Conservation (phyloP, 2,329 filamentous ascomycete genomes). For the Fusarium concolor region DNA sequence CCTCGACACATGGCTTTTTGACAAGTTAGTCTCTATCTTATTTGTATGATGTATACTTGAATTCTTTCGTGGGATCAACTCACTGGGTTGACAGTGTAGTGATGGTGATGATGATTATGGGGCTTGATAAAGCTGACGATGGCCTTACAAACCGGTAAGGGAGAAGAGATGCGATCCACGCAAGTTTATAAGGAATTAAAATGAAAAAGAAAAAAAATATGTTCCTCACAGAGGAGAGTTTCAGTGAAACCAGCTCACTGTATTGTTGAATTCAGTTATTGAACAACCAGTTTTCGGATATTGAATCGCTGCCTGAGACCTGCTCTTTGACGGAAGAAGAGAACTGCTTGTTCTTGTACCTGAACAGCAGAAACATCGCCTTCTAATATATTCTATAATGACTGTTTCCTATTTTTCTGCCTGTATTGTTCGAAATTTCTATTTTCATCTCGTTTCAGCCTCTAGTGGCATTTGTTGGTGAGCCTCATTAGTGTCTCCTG, state of each 20-base stretch:
- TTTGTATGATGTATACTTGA: too few relatives aligned
- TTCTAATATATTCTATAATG: neutral
- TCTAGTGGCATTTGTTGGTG: slow-evolving; percentile 11
- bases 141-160: slow-evolving; percentile 6
- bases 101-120: neutral
- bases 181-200: slow-evolving; percentile 4
- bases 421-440: slow-evolving; percentile 3
- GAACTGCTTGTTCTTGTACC: neutral
- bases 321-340: slow-evolving; percentile 8
- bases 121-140: neutral
- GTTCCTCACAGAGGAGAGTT: neutral
- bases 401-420: neutral
- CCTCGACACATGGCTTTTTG: slow-evolving; percentile 31
- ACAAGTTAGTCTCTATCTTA: neutral
- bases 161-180: slow-evolving; percentile 1
- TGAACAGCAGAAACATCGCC: neutral
- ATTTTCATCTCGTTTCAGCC: slow-evolving; percentile 30
- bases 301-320: slow-evolving; percentile 8
- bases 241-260: neutral
- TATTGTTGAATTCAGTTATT: neutral
- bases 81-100: neutral
- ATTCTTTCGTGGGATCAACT: neutral
- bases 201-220: neutral
- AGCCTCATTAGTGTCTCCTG: neutral
- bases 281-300: slow-evolving; percentile 21